Evolutionary conservation across 768 basidiomycete genomes (phyloP), one percentile per base, ranked within the genome.

Genomic region (Suillus plorans): DNA sequence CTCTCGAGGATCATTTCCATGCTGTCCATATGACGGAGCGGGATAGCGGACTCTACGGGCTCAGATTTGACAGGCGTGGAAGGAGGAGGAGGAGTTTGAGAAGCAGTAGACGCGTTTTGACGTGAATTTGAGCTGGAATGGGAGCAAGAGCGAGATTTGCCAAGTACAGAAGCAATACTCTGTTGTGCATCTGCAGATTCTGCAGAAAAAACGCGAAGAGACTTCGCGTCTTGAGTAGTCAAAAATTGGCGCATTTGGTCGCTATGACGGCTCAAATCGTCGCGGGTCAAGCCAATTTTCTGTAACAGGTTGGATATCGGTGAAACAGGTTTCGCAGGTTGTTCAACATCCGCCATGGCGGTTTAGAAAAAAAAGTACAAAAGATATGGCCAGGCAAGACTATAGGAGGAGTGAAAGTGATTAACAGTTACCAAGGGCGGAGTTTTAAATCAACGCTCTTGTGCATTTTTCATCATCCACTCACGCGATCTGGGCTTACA

Each of bases 221-320:
- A 74, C 63, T 74, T 73, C 61, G 78, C 72, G 70, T 79, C 79
- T 71, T 87, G 83, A 37, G 85, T 77, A 41, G 85, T 88, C 69
- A 91, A 81, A 79, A 91, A 92, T 69, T 86, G 86, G 61, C 90
- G 88, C 91, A 93, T 92, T 74, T 91, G 85, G 78, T 89, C 84
- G 70, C 88, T 91, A 72, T 86, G 89, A 72, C 85, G 82, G 69
- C 81, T 74, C 63, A 93, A 80, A 77, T 92, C 91, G 71, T 90
- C 87, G 75, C 89, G 85, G 68, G 92, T 91, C 72, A 93, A 82
- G 60, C 91, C 90, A 49, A 93, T 82, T 20, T 86, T 86, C 69
- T 85, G 80, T 42, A 93, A 79, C 28, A 93, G 84, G 69, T 87
- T 86, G 39, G 89, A 89, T 36, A 91, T 91, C 42, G 91, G 91